A percentile compares a stretch with the other conserved stretches of the same genome.
Evolutionary conservation across 768 basidiomycete genomes (phyloP).

Genomic region (Pulveroboletus sp.): DNA sequence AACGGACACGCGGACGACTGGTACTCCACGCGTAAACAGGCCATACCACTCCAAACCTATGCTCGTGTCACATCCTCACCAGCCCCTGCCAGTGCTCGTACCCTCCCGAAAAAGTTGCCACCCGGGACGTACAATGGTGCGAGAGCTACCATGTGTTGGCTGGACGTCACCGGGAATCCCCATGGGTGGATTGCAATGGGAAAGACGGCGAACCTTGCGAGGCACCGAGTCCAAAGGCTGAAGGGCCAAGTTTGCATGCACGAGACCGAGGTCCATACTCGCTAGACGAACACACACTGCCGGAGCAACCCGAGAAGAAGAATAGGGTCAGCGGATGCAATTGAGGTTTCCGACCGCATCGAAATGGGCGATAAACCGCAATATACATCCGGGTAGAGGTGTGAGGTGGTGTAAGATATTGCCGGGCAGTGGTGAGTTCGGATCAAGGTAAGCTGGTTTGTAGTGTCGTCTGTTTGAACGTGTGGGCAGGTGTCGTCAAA

Average conservation of each 20-base stretch:
- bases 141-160: not conserved
- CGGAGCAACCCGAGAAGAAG: not conserved
- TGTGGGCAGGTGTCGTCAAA: conserved; percentile 4
- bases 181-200: not conserved
- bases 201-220: no score
- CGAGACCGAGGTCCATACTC: conserved; percentile 9
- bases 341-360: conserved; percentile 9
- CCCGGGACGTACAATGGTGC: not conserved
- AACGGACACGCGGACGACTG: no score
- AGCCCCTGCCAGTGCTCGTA: not conserved
- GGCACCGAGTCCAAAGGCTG: not conserved
- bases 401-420: not conserved
- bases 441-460: conserved; percentile 10
- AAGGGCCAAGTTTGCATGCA: conserved; percentile 4
- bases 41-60: no score
- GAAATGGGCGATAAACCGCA: conserved; percentile 2
- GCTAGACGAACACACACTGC: conserved; percentile 1
- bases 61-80: not conserved
- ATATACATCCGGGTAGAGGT: conserved; percentile 3
- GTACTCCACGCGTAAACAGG: no score
- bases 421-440: conserved; percentile 6
- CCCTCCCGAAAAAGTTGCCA: not conserved
- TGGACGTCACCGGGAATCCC: not conserved
- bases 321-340: conserved; percentile 2
- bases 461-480: conserved; percentile 10